These are phyloP conservation scores for Ascochyta pisi DNA, from an alignment of 2,329 filamentous ascomycete genomes.

Conservation along the genomic window DNA sequence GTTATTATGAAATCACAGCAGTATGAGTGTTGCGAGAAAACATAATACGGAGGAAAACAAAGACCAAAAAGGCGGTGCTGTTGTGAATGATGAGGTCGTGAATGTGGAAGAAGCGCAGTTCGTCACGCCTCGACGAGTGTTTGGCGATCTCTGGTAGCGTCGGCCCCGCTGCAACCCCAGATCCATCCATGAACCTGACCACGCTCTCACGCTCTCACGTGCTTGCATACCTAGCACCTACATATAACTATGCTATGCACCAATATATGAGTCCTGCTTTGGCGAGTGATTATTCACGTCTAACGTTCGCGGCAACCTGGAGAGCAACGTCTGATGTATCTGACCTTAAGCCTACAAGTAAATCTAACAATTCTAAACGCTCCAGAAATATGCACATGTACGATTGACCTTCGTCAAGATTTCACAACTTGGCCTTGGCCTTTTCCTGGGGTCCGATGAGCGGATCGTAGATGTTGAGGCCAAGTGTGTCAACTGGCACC, in stretches of 20 bases:
- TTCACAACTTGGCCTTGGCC: constrained; percentile 34
- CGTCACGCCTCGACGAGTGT: constrained; percentile 8
- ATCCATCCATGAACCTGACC: not conserved
- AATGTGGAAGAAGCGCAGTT: constrained; percentile 4
- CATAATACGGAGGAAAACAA: not conserved
- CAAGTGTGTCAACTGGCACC: constrained; percentile 68
- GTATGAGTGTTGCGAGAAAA: not conserved
- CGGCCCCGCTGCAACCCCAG: constrained; percentile 10
- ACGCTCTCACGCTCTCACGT: constrained; percentile 14
- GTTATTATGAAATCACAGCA: not conserved
- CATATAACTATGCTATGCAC: too few species aligned
- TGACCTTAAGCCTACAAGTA: constrained; percentile 4
- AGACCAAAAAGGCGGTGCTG: not conserved
- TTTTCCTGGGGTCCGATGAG: constrained; percentile 54
- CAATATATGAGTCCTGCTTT: too few species aligned
- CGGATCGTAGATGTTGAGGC: constrained; percentile 62
- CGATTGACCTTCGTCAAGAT: not conserved
- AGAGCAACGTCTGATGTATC: not conserved
- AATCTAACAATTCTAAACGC: constrained; percentile 12
- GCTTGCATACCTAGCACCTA: constrained; percentile 21
- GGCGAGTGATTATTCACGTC: too few species aligned
- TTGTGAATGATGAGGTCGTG: constrained; percentile 15
- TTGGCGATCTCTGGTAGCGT: constrained; percentile 17
- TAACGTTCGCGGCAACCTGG: not conserved
- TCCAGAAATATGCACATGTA: constrained; percentile 17